Base-by-base conservation (phyloP, 2,329 filamentous ascomycete genomes). In the Pseudocercospora fijiensis region DNA sequence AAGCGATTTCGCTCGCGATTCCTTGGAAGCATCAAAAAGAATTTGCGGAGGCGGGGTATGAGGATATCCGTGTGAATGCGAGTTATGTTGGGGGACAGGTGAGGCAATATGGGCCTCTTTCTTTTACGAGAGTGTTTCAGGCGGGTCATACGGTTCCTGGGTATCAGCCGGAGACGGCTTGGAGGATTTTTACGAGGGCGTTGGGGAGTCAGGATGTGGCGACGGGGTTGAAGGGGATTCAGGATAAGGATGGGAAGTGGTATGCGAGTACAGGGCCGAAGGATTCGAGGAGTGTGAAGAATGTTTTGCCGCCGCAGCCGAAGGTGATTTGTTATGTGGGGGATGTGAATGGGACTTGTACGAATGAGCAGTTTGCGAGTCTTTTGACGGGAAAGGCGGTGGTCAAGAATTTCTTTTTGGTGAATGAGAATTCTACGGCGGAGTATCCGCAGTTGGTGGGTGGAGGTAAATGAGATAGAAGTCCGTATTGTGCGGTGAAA, bases 21-120 rank as follows among this genome's bases (percentile, higher is more conserved):
- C 74, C 81, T 28, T 80, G 83, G 67, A 74, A 75, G 10, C 70
- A 76, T 22, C 72, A 77, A 72, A 33, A 47, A 3, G 69, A 75
- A 6, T 86, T 86, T 74, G 75, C 73, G n/a, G 67, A 72, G 20
- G 80, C 82, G 0, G 82, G 83, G 6, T 84, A 85, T 69, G 75
- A 59, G 13, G 56, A 58, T 18, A 64, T 72, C 22, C 57, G 64
- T 16, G 66, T 60, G n/a, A 71, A 72, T 51, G 58, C 24, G n/a
- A 56, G 58, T 1, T 71, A 71, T 33, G 57, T 63, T 9, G 70
- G 70, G 33, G 71, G 71, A 43, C 53, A 66, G 27, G 69, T 71
- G 9, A 62, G 73, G 13, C 71, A 75, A 56, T 70, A 73, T 53
- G 72, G 72, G 47, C 72, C 73, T 51, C 62, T 75, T 26, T 70